Base-by-base conservation (phyloP, 371 early-diverging fungal species). In the Actinomucor elegans region DNA sequence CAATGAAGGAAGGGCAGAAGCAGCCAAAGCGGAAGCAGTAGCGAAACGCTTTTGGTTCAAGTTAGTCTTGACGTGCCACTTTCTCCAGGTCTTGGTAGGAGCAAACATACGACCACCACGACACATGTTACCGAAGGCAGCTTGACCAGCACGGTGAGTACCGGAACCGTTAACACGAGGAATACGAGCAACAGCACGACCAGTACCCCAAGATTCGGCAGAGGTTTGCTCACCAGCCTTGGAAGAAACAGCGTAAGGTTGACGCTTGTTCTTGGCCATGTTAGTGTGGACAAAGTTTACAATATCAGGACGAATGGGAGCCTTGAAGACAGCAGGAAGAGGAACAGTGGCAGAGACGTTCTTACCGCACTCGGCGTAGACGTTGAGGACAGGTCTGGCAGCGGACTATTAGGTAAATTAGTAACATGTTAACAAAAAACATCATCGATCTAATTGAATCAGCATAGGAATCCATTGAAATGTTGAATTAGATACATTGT, bases 191-290 rank as follows among this genome's bases (percentile, higher is more conserved):
- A 99, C 96, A 70, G 99, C 99, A 84, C 99, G 96, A 92, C 95
- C 96, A 50, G 98, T 99, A 86, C 99, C 99, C 99, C 99, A 99
- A 59, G 99, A 98, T 78, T 93, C 95, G 59, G 99, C 99, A 57
- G 98, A 97, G 75, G 99, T 99, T 85, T 99, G 98, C 83, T 98
- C 97, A 85, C 99, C 99, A 75, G 99, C 99, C 81, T 93, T 88
- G 73, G 86, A 87, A 69, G 90, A 91, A 65, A 97, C 99, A 61
- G 99, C 90, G 83, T 99, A 99, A 57, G 99, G 90, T 86, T 99
- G 99, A 75, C 99, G 94, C 81, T 89, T 92, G 93, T 99, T 99
- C 92, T 97, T 97, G 87, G 90, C 90, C 80, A 99, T 88, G 86
- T 92, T 91, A 79, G 93, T 95, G 91, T 98, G 95, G 66, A 96